Percentiles rank a stretch among this genome's conserved stretches.
phyloP scores from a whole-genome alignment of 83 land plant genomes.

The Picea mariana region DNA sequence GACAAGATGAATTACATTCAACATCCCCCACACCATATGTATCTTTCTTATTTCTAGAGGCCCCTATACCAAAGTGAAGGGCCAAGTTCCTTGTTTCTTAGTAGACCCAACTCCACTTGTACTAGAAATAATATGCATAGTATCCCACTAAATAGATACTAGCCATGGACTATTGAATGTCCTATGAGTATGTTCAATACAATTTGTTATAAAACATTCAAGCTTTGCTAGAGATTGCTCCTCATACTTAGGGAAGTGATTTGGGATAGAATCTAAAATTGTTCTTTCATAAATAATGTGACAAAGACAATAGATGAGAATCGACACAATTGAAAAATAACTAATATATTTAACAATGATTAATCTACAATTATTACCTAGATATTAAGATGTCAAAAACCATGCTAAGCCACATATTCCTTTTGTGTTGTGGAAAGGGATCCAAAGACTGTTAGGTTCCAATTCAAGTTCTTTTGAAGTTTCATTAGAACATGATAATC shows the following conservation, averaged over 20 bases:
- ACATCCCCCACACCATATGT: conserved; percentile 99
- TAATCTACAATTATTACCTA: conserved; percentile 51
- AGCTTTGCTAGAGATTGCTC: conserved; percentile 89
- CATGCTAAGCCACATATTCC: conserved; percentile 94
- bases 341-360: not conserved
- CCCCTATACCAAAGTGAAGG: conserved; percentile 98
- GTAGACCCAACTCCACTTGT: conserved; percentile 38
- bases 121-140: conserved; percentile 97
- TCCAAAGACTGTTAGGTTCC: conserved; percentile 94
- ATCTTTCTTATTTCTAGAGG: conserved; percentile 99
- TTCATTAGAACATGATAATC: conserved; percentile 67
- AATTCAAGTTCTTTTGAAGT: conserved; percentile 52
- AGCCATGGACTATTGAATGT: conserved; percentile 91
- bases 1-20: conserved; percentile 97
- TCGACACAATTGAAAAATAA: not conserved
- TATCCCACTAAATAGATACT: conserved; percentile 98
- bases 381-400: conserved; percentile 77
- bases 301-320: not conserved
- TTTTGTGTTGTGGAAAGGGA: conserved; percentile 96
- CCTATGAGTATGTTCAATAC: conserved; percentile 71
- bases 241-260: conserved; percentile 93
- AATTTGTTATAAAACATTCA: conserved; percentile 88
- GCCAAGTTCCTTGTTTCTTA: conserved; percentile 90
- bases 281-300: conserved; percentile 82
- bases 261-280: conserved; percentile 88